Base-by-base conservation (phyloP, 1,284 basidiomycete species). In the Pisolithus thermaeus region DNA sequence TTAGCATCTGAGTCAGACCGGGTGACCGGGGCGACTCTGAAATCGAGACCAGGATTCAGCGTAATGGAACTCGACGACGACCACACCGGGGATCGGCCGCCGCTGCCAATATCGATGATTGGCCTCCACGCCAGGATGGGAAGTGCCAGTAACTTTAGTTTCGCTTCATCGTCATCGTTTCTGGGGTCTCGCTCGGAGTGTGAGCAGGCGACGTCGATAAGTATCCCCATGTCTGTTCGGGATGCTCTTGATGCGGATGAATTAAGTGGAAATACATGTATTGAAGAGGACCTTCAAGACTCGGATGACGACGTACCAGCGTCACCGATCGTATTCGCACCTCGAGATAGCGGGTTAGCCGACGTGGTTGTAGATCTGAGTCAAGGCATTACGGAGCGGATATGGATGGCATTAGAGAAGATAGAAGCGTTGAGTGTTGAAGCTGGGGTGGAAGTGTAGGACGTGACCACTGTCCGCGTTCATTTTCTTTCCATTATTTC, bases 321-420 rank as follows among this genome's bases (percentile, higher is more conserved):
- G 23, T 49, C 25, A 36, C 42, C 11, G 22, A 42, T 30, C 3
- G 12, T 1, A 7, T 30, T 7, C 3, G 45, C 44, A 11, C 40
- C n/a, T 22, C 27, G 23, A 7, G 12, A 20, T 14, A 46, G 25
- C 27, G 35, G 12, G 12, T 30, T 43, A 1, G 7, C 38, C 18
- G 37, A 22, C 4, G 32, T 22, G 16, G 45, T 16, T 23, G 37
- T 22, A 8, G 45, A 20, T 27, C 42, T 62, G 7, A 51, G 51
- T 12, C 4, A 20, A 30, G 44, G 18, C 3, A 36, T 52, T n/a
- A 25, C 54, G 8, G 52, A 56, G 30, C 37, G 20, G 11, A 53
- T 66, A 42, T 59, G 38, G 55, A 55, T 57, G 49, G 61, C 54
- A 7, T 41, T 66, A 36, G 64, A 36, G 22, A 66, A 57, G 42